Evolutionary conservation across 2,329 filamentous ascomycete genomes (phyloP), one percentile per base, ranked within the genome.

Genomic region (Drechslera avenae): DNA sequence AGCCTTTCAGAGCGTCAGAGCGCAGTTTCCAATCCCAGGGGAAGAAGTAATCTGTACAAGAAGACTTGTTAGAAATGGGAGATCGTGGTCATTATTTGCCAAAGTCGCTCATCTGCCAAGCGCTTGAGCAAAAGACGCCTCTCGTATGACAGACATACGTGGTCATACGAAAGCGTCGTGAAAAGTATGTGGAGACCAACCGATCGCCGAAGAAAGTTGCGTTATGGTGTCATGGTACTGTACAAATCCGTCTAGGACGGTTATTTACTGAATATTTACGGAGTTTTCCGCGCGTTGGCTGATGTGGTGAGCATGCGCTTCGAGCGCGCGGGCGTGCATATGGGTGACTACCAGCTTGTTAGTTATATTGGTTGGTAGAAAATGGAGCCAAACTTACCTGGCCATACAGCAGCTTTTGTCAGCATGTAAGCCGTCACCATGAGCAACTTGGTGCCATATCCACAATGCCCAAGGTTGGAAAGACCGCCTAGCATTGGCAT

Each of bases 321-420:
- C 83, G 34, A 88, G 76, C 21, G 85, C 85, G 54, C 82, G 82
- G 42, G 84, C 83, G 83, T 88, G 87, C 41, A 87, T 79, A 70
- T 85, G 85, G n/a, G 84, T 87, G 36, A 88, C 85, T 86, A 59
- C 16, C 30, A 9, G 23, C 33, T 36, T 9, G 23, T 34, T 52
- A 49, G 73, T 62, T 75, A 65, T 52, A 65, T 43, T 26, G 39
- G 12, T 46, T 5, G n/a, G 28, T 6, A 21, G 4, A 26, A 12
- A 9, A 13, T 14, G 18, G 10, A 31, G n/a, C 30, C 14, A 12
- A 16, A 78, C 86, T 80, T 78, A 92, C 89, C 87, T 72, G 92
- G 92, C 93, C 94, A 99, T 21, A 96, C 90, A 59, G 90, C 88
- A 56, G 90, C 89, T 75, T 91, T 91, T 61, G 92, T 89, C 56